Conservation (phyloP, 2,329 filamentous ascomycete genomes). For the Dichotomopilus funicola region DNA sequence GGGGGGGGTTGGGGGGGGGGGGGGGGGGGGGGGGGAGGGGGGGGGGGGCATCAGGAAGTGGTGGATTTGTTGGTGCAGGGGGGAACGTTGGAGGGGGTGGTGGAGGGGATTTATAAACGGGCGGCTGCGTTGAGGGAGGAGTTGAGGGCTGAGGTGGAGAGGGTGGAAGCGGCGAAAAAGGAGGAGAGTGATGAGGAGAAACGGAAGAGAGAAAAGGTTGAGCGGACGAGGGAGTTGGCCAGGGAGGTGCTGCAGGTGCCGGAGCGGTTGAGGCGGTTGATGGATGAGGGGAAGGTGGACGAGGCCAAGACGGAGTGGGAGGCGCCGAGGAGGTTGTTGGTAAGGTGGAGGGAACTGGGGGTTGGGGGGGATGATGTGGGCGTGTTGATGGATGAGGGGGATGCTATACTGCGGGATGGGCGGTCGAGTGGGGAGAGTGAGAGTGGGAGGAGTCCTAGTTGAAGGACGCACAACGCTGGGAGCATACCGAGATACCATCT, state of each 20-base stretch:
- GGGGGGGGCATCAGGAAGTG: slow-evolving; percentile 64
- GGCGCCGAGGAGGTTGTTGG: slow-evolving; percentile 44
- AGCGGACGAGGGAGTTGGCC: slow-evolving; percentile 49
- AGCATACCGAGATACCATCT: too few species aligned
- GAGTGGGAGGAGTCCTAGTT: not conserved
- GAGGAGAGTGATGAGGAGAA: not conserved
- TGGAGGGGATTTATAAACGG: slow-evolving; percentile 65
- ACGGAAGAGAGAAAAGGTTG: slow-evolving; percentile 23
- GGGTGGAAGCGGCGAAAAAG: not conserved
- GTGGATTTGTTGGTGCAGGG: slow-evolving; percentile 43
- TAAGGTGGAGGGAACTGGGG: slow-evolving; percentile 48
- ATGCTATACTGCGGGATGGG: slow-evolving; percentile 30
- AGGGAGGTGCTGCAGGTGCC: slow-evolving; percentile 57
- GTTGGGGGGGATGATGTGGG: slow-evolving; percentile 50
- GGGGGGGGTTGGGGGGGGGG: slow-evolving; percentile 64
- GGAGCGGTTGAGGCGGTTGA: slow-evolving; percentile 49
- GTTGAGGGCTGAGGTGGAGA: slow-evolving; percentile 32
- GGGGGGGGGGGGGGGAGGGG: not conserved
- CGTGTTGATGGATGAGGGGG: slow-evolving; percentile 48
- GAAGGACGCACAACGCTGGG: not conserved
- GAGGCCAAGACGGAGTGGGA: slow-evolving; percentile 55
- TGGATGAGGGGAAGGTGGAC: slow-evolving; percentile 52
- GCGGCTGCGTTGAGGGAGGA: slow-evolving; percentile 49
- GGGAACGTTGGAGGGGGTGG: slow-evolving; percentile 63
- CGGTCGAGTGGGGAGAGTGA: slow-evolving; percentile 24